These are phyloP conservation scores for Gaultheria prostrata DNA, from an alignment of 148 eudicot species.

Conservation along the genomic window DNA sequence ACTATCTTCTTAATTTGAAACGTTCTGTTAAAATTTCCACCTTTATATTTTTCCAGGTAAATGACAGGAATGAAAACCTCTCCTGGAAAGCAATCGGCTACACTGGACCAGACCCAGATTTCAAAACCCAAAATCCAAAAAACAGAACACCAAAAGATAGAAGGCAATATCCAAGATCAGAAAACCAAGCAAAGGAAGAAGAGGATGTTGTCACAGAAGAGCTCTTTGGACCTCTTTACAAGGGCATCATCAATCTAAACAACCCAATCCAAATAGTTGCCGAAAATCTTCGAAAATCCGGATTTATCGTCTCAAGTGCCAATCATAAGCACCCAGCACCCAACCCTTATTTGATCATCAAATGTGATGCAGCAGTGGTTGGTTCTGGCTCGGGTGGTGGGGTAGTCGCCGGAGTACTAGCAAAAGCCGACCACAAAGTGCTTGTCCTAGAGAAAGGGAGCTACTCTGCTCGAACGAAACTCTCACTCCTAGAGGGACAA, in stretches of 20 bases:
- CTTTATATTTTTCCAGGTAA: conserved; percentile 33
- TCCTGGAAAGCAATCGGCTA: conserved; percentile 76
- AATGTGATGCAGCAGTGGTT: conserved; percentile 66
- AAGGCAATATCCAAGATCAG: neutral
- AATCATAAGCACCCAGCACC: conserved; percentile 11
- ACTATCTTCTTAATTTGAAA: too few relatives aligned
- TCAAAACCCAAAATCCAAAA: conserved; percentile 14
- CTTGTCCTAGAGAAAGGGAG: conserved; percentile 72
- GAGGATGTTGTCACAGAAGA: conserved; percentile 15
- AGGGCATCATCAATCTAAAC: conserved; percentile 37
- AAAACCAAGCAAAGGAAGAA: conserved; percentile 16
- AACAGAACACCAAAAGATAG: conserved; percentile 8
- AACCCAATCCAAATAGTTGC: conserved; percentile 25
- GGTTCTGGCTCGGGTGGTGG: conserved; percentile 87
- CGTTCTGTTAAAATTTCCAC: neutral
- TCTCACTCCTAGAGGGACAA: conserved; percentile 65
- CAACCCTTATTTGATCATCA: conserved; percentile 37
- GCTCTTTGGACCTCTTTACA: conserved; percentile 49
- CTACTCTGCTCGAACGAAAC: conserved; percentile 48
- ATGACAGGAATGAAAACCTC: conserved; percentile 49
- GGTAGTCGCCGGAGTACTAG: conserved; percentile 62
- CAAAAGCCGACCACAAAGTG: conserved; percentile 71
- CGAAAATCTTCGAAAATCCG: conserved; percentile 21
- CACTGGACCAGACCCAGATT: conserved; percentile 59
- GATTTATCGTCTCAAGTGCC: conserved; percentile 37